Percentiles rank a stretch among this genome's conserved stretches.
Evolutionary conservation across 495 filamentous ascomycete genomes (phyloP).

Genomic region (Penicillium lagena): DNA sequence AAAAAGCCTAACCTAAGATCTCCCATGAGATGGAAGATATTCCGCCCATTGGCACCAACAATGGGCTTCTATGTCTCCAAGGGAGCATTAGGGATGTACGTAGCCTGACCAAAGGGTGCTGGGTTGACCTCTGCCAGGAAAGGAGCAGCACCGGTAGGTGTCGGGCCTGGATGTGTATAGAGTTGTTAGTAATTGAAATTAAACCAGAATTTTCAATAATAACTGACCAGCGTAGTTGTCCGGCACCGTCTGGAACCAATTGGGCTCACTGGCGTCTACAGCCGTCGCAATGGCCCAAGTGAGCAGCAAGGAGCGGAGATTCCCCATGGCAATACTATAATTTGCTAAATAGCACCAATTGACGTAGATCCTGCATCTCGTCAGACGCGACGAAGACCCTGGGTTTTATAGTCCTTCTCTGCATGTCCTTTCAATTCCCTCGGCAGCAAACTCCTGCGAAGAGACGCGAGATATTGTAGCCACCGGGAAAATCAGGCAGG

Average conservation of each 20-base stretch:
- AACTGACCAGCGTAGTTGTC: constrained; percentile 8
- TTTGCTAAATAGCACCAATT: background rate
- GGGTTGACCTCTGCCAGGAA: constrained; percentile 52
- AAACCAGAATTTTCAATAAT: background rate
- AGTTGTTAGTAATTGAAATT: too few species aligned
- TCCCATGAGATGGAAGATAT: constrained; percentile 52
- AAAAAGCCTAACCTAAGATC: constrained; percentile 21
- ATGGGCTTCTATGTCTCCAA: constrained; percentile 53
- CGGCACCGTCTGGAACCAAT: constrained; percentile 16
- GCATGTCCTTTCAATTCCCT: too few species aligned
- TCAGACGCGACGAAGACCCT: too few species aligned
- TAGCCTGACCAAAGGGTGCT: constrained; percentile 41
- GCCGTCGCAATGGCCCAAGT: constrained; percentile 1
- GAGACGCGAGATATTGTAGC: too few species aligned
- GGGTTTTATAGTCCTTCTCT: too few species aligned
- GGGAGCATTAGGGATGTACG: constrained; percentile 48
- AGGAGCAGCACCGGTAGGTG: constrained; percentile 48
- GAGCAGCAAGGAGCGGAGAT: background rate
- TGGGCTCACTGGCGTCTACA: constrained; percentile 5
- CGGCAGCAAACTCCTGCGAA: too few species aligned
- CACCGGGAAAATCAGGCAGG: too few species aligned
- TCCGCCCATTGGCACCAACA: constrained; percentile 38
- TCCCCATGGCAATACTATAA: background rate
- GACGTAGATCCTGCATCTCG: too few species aligned
- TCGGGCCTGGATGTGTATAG: constrained; percentile 33